These are phyloP conservation scores for Chenopodium album DNA, from an alignment of 148 eudicot genomes.

Conservation along the genomic window DNA sequence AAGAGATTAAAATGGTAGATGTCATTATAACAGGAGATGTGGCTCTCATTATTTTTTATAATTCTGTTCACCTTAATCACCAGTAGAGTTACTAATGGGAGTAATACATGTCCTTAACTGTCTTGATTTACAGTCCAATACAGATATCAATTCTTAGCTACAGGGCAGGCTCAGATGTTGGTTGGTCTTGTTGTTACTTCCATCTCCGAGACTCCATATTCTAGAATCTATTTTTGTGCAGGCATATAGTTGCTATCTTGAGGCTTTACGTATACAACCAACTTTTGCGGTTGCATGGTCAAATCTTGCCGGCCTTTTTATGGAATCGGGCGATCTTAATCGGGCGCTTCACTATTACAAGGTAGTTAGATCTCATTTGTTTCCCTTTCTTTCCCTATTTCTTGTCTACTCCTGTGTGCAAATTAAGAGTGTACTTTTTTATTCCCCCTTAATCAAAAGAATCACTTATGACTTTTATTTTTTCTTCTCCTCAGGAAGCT, in stretches of 20 bases:
- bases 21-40: not conserved
- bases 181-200: slow-evolving; percentile 51
- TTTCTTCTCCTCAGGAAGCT: slow-evolving; percentile 62
- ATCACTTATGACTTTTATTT: not conserved
- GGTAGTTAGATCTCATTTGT: slow-evolving; percentile 33
- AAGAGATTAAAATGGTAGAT: not conserved
- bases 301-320: slow-evolving; percentile 49
- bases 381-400: not conserved
- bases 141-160: slow-evolving; percentile 46
- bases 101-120: slow-evolving; percentile 37
- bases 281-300: slow-evolving; percentile 56
- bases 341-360: slow-evolving; percentile 65
- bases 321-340: slow-evolving; percentile 49
- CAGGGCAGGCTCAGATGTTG: slow-evolving; percentile 50
- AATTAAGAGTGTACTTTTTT: not conserved
- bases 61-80: slow-evolving; percentile 11
- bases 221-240: slow-evolving; percentile 52
- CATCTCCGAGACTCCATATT: slow-evolving; percentile 48
- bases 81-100: slow-evolving; percentile 35
- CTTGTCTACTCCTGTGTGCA: not conserved
- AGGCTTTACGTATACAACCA: slow-evolving; percentile 46
- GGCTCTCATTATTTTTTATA: not conserved
- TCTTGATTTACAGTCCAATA: slow-evolving; percentile 39
- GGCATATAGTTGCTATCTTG: slow-evolving; percentile 59
- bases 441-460: no score